A percentile compares a stretch with the other conserved stretches of the same genome.
phyloP scores from a whole-genome alignment of 306 rosid species.

The Calophaca sinica region DNA sequence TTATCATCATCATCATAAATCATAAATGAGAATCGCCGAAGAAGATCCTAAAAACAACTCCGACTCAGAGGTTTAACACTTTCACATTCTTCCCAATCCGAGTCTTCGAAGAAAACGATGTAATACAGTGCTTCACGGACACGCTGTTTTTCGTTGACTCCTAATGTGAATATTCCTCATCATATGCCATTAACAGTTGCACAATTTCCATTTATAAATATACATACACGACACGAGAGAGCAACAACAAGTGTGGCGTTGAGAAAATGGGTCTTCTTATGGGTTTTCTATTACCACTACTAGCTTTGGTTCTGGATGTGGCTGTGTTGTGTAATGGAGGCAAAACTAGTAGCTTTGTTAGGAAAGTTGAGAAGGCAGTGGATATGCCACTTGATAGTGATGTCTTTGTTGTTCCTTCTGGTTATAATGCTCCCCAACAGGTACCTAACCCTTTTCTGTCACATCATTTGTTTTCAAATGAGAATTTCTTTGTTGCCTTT shows the following conservation, averaged over 20 bases:
- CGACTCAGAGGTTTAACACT: not conserved
- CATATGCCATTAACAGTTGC: slow-evolving; percentile 1
- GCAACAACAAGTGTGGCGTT: no score
- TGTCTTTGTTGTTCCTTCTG: slow-evolving; percentile 68
- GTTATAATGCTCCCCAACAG: slow-evolving; percentile 87
- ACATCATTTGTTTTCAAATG: not conserved
- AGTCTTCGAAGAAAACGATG: slow-evolving; percentile 4
- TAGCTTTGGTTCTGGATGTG: slow-evolving; percentile 42
- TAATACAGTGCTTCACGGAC: not conserved
- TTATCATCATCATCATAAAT: no score
- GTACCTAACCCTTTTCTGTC: slow-evolving; percentile 34
- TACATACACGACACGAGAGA: no score
- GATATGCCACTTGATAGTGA: slow-evolving; percentile 71
- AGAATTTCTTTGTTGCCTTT: not conserved
- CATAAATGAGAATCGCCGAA: no score
- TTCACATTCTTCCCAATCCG: not conserved
- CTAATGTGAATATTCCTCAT: slow-evolving; percentile 23
- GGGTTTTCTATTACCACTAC: slow-evolving; percentile 21
- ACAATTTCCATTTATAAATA: not conserved
- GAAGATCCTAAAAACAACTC: no score
- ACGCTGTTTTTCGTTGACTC: not conserved
- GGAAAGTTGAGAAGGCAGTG: slow-evolving; percentile 47
- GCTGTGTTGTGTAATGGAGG: slow-evolving; percentile 60
- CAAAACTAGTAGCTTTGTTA: slow-evolving; percentile 54
- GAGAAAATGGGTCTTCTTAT: slow-evolving; percentile 44